Conservation (phyloP, 2,329 filamentous ascomycete species). For the Cladosporium sp. region DNA sequence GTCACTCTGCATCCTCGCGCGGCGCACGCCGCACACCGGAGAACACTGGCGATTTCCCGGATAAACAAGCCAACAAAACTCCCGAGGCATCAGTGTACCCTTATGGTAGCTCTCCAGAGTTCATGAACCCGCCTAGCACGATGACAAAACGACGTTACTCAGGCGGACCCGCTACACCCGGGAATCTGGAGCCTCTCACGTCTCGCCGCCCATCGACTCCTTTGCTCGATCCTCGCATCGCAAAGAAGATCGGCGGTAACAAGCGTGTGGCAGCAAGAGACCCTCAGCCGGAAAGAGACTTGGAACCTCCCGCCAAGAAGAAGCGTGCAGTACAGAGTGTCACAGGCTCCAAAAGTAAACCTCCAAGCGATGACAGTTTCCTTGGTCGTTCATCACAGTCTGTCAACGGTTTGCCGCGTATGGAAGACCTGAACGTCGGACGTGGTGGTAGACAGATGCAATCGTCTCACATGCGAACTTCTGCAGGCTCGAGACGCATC, state of each 20-base stretch:
- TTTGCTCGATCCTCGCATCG: conserved; percentile 8
- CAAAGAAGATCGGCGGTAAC: background rate
- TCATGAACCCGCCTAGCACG: conserved; percentile 7
- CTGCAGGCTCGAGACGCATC: conserved; percentile 2
- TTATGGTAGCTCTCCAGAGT: conserved; percentile 17
- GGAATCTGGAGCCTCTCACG: background rate
- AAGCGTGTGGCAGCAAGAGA: background rate
- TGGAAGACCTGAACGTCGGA: background rate
- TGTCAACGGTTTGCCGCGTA: conserved; percentile 15
- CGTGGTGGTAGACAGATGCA: background rate
- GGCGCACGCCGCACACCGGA: background rate
- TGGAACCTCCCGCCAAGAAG: conserved; percentile 3
- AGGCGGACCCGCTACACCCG: background rate
- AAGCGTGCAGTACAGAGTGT: background rate
- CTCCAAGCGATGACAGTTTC: background rate
- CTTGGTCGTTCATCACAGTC: conserved; percentile 19
- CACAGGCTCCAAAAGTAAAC: background rate
- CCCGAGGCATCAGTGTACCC: background rate
- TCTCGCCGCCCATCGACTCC: background rate
- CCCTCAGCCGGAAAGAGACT: background rate
- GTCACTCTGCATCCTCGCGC: background rate
- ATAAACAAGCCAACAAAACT: background rate
- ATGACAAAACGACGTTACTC: conserved; percentile 6
- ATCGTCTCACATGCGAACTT: background rate
- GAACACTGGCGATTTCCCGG: background rate